Percentiles rank a stretch among this genome's conserved stretches.
phyloP scores from a whole-genome alignment of 192 early-diverging fungal species.

The Umbelopsis ramanniana region DNA sequence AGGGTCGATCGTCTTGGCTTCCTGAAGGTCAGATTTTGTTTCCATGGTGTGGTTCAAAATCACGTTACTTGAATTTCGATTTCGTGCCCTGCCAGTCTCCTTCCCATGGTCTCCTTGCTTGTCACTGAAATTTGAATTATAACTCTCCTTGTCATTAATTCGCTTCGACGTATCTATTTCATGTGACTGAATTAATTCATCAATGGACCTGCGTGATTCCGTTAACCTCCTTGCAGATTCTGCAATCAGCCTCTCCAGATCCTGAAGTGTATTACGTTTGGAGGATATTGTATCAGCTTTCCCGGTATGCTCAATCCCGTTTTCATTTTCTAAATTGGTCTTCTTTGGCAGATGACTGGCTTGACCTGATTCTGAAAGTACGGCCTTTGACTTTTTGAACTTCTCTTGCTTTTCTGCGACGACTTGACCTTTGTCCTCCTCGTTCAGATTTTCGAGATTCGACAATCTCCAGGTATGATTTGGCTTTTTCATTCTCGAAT shows the following conservation, averaged over 20 bases:
- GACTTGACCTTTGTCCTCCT: background rate
- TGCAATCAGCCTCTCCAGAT: constrained; percentile 19
- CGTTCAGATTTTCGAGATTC: background rate
- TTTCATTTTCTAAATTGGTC: background rate
- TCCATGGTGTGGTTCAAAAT: background rate
- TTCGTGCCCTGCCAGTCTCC: background rate
- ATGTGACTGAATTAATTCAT: constrained; percentile 23
- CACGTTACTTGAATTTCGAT: background rate
- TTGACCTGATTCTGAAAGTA: background rate
- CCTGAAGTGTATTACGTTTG: constrained; percentile 11
- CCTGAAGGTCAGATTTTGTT: background rate
- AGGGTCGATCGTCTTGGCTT: background rate
- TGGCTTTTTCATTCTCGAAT: background rate
- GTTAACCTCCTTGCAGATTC: constrained; percentile 12
- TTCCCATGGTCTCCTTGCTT: background rate
- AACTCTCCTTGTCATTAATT: background rate
- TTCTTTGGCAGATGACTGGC: background rate
- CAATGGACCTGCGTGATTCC: constrained; percentile 15
- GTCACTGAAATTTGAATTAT: background rate
- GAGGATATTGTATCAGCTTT: background rate
- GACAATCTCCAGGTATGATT: constrained; percentile 1
- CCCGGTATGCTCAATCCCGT: background rate
- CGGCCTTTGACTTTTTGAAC: background rate
- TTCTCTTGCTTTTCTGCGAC: background rate
- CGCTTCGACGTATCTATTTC: constrained; percentile 6